Evolutionary conservation across 2,329 filamentous ascomycete species (phyloP).

Genomic region (Xylariaceae sp.): DNA sequence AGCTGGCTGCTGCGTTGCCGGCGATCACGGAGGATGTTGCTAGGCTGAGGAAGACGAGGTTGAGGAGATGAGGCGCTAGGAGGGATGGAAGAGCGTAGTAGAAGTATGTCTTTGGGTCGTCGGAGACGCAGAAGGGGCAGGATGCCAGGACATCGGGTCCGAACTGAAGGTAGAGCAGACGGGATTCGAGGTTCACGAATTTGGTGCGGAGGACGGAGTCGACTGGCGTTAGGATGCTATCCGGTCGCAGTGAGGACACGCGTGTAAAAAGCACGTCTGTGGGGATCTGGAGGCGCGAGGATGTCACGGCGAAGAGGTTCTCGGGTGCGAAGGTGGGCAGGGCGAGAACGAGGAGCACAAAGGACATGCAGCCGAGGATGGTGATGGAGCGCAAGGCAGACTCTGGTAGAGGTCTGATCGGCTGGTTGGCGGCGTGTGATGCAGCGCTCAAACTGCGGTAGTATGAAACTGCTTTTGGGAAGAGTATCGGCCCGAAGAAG

Average conservation of each 20-base stretch:
- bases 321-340: slow-evolving; percentile 65
- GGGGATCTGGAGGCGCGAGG: slow-evolving; percentile 79
- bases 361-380: slow-evolving; percentile 48
- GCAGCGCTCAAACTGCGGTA: slow-evolving; percentile 52
- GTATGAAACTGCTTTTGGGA: slow-evolving; percentile 60
- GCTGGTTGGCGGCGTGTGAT: slow-evolving; percentile 40
- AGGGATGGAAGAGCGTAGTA: slow-evolving; percentile 74
- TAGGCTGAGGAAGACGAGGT: slow-evolving; percentile 66
- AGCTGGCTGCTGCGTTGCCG: slow-evolving; percentile 50
- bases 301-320: slow-evolving; percentile 74
- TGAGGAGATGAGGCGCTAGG: slow-evolving; percentile 71
- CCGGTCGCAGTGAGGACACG: slow-evolving; percentile 53
- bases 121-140: slow-evolving; percentile 78
- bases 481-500: slow-evolving; percentile 65
- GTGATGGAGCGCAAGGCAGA: slow-evolving; percentile 53
- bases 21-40: slow-evolving; percentile 65
- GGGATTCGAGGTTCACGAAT: slow-evolving; percentile 65
- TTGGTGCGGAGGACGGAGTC: slow-evolving; percentile 64
- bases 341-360: slow-evolving; percentile 53
- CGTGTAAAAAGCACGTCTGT: slow-evolving; percentile 79
- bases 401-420: slow-evolving; percentile 51
- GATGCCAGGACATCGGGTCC: slow-evolving; percentile 67
- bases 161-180: slow-evolving; percentile 77
- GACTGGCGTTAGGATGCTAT: slow-evolving; percentile 41
- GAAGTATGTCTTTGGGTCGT: slow-evolving; percentile 65